Evolutionary conservation across 306 rosid species (phyloP).

Genomic region (Nissolia schottii): DNA sequence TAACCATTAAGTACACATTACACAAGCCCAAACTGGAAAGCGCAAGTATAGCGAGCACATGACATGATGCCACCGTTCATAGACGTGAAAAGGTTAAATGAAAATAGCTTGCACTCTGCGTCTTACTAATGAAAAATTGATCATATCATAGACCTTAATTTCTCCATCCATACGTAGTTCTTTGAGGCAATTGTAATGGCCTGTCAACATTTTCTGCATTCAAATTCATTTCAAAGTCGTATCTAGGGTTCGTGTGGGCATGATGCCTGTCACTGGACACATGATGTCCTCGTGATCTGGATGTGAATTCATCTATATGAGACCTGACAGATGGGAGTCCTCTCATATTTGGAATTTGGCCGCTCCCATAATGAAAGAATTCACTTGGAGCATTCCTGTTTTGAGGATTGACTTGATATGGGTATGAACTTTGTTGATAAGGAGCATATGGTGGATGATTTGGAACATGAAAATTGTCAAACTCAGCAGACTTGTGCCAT

Average conservation of each 20-base stretch:
- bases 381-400: constrained; percentile 21
- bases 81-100: not conserved
- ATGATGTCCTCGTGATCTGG: constrained; percentile 17
- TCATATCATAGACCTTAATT: not conserved
- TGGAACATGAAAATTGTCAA: constrained; percentile 27
- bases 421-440: constrained; percentile 22
- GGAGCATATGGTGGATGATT: constrained; percentile 9
- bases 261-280: not conserved
- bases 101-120: not conserved
- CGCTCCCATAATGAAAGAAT: constrained; percentile 18
- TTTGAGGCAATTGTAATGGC: constrained; percentile 20
- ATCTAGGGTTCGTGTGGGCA: constrained; percentile 23
- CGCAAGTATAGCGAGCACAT: not conserved
- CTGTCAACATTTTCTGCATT: constrained; percentile 16
- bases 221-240: constrained; percentile 26
- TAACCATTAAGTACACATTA: not conserved
- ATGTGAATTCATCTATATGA: constrained; percentile 13
- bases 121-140: not conserved
- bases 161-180: constrained; percentile 29
- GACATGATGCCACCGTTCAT: not conserved
- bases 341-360: constrained; percentile 17
- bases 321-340: constrained; percentile 30
- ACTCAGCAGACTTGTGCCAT: constrained; percentile 21
- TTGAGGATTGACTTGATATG: constrained; percentile 29
- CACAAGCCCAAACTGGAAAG: not conserved